phyloP scores from a whole-genome alignment of 2,329 filamentous ascomycete genomes.

The Aspergillus calidoustus region DNA sequence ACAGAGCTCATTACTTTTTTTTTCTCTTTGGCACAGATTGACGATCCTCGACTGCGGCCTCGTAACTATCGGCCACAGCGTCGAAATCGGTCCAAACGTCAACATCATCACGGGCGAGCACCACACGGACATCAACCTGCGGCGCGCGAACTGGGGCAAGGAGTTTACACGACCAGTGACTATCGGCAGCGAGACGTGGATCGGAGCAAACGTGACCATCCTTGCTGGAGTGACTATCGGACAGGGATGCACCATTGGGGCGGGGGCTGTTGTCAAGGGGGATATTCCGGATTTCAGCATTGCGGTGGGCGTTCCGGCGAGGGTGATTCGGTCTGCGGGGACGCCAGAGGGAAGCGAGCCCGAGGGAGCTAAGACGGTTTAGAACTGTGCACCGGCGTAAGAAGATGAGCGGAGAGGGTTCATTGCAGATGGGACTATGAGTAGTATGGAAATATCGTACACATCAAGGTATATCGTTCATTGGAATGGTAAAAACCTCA shows the following conservation, averaged over 20 bases:
- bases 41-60: conserved; percentile 55
- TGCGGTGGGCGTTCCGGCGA: conserved; percentile 31
- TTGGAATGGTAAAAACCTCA: neutral
- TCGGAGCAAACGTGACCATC: conserved; percentile 53
- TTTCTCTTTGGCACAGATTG: conserved; percentile 31
- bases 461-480: neutral
- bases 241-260: conserved; percentile 46
- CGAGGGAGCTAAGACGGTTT: neutral
- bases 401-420: neutral
- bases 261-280: conserved; percentile 46
- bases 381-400: neutral
- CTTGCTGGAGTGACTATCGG: conserved; percentile 50
- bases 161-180: conserved; percentile 55
- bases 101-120: conserved; percentile 57
- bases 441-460: no score
- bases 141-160: conserved; percentile 39
- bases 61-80: conserved; percentile 55
- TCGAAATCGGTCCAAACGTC: conserved; percentile 57
- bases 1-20: conserved; percentile 37
- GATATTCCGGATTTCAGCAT: conserved; percentile 37
- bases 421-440: neutral
- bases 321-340: conserved; percentile 1
- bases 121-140: conserved; percentile 50
- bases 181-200: conserved; percentile 56
- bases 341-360: neutral